Evolutionary conservation across 768 basidiomycete genomes (phyloP).

Genomic region (Lanmaoa pseudosensibilis): DNA sequence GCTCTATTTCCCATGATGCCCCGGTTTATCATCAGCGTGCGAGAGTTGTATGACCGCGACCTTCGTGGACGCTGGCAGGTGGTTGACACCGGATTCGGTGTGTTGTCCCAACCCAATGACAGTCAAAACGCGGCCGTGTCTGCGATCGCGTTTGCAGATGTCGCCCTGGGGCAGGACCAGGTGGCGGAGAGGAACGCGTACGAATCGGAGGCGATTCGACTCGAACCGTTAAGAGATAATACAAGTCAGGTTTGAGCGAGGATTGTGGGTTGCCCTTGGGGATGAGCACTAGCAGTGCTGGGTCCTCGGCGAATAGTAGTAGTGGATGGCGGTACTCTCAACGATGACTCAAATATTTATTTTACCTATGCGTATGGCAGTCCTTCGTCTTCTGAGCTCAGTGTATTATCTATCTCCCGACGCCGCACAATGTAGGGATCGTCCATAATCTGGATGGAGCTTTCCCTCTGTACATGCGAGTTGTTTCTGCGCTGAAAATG

Average conservation of each 20-base stretch:
- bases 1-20: background rate
- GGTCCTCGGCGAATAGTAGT: too few species aligned
- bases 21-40: slow-evolving; percentile 11
- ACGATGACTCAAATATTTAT: too few species aligned
- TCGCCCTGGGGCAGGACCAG: background rate
- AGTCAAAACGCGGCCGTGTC: background rate
- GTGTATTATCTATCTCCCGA: too few species aligned
- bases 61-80: background rate
- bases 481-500: too few species aligned
- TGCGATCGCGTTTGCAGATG: background rate
- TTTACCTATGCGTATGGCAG: too few species aligned
- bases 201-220: background rate
- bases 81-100: slow-evolving; percentile 8
- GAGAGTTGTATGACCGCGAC: background rate
- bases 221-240: background rate
- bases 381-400: too few species aligned
- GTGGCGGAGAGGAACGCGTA: background rate
- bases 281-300: too few species aligned
- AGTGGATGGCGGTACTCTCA: too few species aligned
- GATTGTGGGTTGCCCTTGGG: too few species aligned
- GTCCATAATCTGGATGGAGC: too few species aligned
- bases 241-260: background rate
- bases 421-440: too few species aligned
- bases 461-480: too few species aligned
- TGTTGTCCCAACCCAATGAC: background rate